Evolutionary conservation across 768 basidiomycete genomes (phyloP), one percentile per base, ranked within the genome.

Genomic region (Omphalotus guepiniiformis): DNA sequence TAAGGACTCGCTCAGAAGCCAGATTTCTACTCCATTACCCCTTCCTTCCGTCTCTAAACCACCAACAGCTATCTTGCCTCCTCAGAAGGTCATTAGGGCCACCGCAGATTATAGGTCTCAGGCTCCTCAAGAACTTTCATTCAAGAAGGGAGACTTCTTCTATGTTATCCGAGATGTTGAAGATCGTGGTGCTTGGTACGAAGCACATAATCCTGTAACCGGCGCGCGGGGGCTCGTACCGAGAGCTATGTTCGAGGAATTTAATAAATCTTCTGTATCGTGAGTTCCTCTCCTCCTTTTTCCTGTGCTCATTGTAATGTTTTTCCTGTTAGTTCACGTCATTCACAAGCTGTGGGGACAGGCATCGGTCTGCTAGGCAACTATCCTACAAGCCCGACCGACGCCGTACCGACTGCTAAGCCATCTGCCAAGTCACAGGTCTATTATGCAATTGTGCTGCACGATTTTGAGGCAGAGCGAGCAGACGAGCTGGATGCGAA

Each of bases 401-500:
- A 58, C 54, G 39, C 51, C 42, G 44, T 53, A 32, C 54, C 59
- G 22, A 57, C 74, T 29, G 52, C 69, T 0, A 56, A 55, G 44
- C 46, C 48, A 15, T 72, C 63, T 37, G 76, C 61, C 51, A 75
- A 68, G 61, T 58, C 75, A 0, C 83, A 80, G 55, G 89, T 88
- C 9, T 89, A 88, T 62, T 99, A 96, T 62, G 96, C 95, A 19
- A 79, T 95, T 55, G 96, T 99, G 22, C 79, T 93, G 52, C 95
- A 97, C 60, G 94, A 98, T 59, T 99, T 99, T 56, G 64, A 73
- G 11, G 94, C 96, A n/a, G 96, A 99, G 65, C 80, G 96, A 37
- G 79, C 90, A 3, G 96, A 99, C 62, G 96, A 99, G 60, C 82
- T 99, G 38, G 94, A 95, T 51, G 95, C 95, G 1, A 93, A 88